A percentile compares a stretch with the other conserved stretches of the same genome.
These are phyloP conservation scores for Penium margaritaceum DNA, from an alignment of 139 green algal species.

Conservation along the genomic window DNA sequence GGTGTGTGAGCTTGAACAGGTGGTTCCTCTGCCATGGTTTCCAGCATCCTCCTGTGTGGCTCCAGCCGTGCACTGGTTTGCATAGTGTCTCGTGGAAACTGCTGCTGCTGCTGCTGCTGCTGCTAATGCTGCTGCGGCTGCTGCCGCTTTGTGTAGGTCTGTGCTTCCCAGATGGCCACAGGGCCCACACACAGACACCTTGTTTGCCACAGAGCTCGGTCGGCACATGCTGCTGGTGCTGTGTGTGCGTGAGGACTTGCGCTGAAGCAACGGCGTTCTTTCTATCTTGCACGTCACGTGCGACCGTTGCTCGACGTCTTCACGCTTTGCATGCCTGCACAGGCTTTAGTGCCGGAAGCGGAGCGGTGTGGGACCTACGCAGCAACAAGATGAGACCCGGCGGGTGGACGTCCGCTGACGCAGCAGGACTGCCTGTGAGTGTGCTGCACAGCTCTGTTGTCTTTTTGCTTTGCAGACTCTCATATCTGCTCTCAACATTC, in stretches of 20 bases:
- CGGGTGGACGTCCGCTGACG: conserved; percentile 42
- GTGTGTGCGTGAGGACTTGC: too few relatives aligned
- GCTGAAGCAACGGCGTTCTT: too few relatives aligned
- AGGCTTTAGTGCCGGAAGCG: background rate
- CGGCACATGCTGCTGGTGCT: too few relatives aligned
- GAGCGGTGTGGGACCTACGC: conserved; percentile 24
- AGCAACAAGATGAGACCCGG: conserved; percentile 15
- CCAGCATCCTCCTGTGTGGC: background rate
- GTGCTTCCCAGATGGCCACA: background rate
- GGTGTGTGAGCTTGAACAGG: background rate
- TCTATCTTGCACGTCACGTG: background rate
- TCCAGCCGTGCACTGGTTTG: background rate
- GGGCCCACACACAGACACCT: background rate
- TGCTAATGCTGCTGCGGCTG: too few relatives aligned
- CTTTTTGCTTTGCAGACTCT: background rate
- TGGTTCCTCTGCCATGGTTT: background rate
- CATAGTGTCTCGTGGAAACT: too few relatives aligned
- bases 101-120: too few relatives aligned
- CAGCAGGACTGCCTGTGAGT: conserved; percentile 35
- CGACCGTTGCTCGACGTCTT: background rate
- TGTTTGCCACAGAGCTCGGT: too few relatives aligned
- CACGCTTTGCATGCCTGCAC: background rate
- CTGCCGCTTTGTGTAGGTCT: too few relatives aligned
- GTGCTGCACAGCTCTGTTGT: background rate
- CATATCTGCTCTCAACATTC: background rate